Evolutionary conservation across 1,284 basidiomycete species (phyloP).

Genomic region (Coriolopsis trogii): DNA sequence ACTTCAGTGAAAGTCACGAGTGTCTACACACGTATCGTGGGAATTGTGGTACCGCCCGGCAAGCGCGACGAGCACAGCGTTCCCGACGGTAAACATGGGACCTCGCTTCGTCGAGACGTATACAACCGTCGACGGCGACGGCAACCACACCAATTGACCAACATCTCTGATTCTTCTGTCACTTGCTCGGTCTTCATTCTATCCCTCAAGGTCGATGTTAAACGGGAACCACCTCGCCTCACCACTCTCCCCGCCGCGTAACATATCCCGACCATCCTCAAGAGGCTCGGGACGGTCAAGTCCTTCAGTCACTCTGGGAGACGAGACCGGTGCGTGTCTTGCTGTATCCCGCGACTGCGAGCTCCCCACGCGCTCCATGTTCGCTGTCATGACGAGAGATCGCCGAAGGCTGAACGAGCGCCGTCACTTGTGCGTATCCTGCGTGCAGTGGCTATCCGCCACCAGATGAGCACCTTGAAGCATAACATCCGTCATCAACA

Average conservation of each 20-base stretch:
- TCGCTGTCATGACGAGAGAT: background rate
- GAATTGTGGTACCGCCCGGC: conserved; percentile 16
- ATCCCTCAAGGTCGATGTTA: conserved; percentile 20
- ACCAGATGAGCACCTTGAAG: conserved; percentile 74
- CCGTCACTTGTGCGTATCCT: background rate
- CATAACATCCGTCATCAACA: conserved; percentile 79
- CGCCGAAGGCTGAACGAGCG: background rate
- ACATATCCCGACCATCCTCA: conserved; percentile 61
- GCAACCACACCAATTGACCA: conserved; percentile 3
- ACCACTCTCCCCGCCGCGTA: conserved; percentile 35
- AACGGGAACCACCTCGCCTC: conserved; percentile 28
- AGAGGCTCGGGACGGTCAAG: conserved; percentile 52
- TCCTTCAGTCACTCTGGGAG: conserved; percentile 48
- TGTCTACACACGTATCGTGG: too few species aligned
- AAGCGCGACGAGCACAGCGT: conserved; percentile 19
- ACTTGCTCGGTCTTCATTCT: background rate
- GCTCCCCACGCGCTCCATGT: background rate
- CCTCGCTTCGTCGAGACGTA: conserved; percentile 10
- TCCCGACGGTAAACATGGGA: conserved; percentile 18
- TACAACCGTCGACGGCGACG: background rate
- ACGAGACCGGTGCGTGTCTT: conserved; percentile 57
- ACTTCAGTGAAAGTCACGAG: too few species aligned
- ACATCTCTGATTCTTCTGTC: background rate
- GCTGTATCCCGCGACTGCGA: background rate
- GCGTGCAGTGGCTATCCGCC: conserved; percentile 62